These are phyloP conservation scores for Triticum timopheevii DNA, from an alignment of 176 grass and related monocot genomes.

Conservation along the genomic window DNA sequence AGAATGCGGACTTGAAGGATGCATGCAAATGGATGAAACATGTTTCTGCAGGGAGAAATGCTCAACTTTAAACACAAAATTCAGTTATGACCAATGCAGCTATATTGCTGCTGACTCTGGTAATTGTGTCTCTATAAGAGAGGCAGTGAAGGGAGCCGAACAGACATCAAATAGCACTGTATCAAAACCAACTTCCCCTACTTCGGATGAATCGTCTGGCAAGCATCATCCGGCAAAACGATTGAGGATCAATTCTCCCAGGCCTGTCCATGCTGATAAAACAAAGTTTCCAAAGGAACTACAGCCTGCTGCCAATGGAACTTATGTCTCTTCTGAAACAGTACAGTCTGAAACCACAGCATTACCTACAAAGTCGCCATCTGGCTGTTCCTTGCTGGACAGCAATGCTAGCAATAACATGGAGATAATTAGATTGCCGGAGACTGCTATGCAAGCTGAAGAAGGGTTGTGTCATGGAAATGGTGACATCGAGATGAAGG, in stretches of 20 bases:
- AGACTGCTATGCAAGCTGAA: conserved; percentile 20
- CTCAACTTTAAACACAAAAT: conserved; percentile 26
- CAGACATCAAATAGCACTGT: conserved; percentile 47
- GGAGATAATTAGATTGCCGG: conserved; percentile 15
- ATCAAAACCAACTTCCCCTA: conserved; percentile 43
- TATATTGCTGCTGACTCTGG: conserved; percentile 22
- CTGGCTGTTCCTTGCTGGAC: conserved; percentile 23
- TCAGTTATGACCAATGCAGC: conserved; percentile 27
- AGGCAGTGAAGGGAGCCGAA: conserved; percentile 28
- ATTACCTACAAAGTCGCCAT: conserved; percentile 28
- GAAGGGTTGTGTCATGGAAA: conserved; percentile 18
- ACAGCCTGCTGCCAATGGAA: conserved; percentile 28
- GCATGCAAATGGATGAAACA: conserved; percentile 38
- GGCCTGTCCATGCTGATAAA: conserved; percentile 26
- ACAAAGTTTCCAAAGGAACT: conserved; percentile 20
- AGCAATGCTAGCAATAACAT: conserved; percentile 3
- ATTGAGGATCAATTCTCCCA: conserved; percentile 34
- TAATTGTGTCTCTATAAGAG: conserved; percentile 43
- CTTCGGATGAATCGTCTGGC: conserved; percentile 37
- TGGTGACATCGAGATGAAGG: conserved; percentile 23
- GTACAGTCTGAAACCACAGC: conserved; percentile 29
- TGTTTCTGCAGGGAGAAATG: conserved; percentile 35
- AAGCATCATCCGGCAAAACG: conserved; percentile 51
- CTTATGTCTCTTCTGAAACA: conserved; percentile 15
- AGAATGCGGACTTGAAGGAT: conserved; percentile 27